Evolutionary conservation across 805 yeast species (phyloP).

Genomic region (Candida vaughaniae): DNA sequence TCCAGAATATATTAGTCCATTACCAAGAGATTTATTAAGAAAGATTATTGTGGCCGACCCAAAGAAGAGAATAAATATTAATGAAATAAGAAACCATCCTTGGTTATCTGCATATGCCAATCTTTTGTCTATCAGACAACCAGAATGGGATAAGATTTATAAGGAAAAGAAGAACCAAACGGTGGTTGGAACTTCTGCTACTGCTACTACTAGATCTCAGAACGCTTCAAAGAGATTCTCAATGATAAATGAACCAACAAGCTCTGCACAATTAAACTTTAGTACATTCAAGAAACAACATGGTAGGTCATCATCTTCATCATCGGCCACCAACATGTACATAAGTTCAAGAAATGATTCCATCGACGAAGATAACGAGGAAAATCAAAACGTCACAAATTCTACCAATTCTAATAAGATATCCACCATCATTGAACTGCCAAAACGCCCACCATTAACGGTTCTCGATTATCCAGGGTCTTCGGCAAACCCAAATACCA

Average conservation of each 20-base stretch:
- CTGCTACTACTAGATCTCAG: neutral
- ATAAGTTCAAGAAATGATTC: neutral
- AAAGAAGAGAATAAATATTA: slow-evolving; percentile 63
- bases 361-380: neutral
- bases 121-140: slow-evolving; percentile 79
- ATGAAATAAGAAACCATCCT: slow-evolving; percentile 73
- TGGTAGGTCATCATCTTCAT: slow-evolving; percentile 35
- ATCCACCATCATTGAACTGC: slow-evolving; percentile 17
- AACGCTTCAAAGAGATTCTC: slow-evolving; percentile 44
- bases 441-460: slow-evolving; percentile 15
- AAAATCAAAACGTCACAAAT: neutral
- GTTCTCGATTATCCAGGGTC: slow-evolving; percentile 9
- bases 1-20: slow-evolving; percentile 88
- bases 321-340: slow-evolving; percentile 3
- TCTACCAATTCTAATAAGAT: slow-evolving; percentile 1
- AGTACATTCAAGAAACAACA: slow-evolving; percentile 22
- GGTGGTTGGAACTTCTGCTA: slow-evolving; percentile 6
- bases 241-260: slow-evolving; percentile 42
- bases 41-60: slow-evolving; percentile 87
- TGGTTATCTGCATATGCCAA: slow-evolving; percentile 87
- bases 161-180: slow-evolving; percentile 23
- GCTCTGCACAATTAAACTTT: slow-evolving; percentile 26
- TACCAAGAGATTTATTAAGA: slow-evolving; percentile 87
- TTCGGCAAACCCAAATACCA: slow-evolving; percentile 4
- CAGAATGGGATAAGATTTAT: slow-evolving; percentile 79